Conservation (phyloP, 495 filamentous ascomycete species). For the Penicillium lagena region DNA sequence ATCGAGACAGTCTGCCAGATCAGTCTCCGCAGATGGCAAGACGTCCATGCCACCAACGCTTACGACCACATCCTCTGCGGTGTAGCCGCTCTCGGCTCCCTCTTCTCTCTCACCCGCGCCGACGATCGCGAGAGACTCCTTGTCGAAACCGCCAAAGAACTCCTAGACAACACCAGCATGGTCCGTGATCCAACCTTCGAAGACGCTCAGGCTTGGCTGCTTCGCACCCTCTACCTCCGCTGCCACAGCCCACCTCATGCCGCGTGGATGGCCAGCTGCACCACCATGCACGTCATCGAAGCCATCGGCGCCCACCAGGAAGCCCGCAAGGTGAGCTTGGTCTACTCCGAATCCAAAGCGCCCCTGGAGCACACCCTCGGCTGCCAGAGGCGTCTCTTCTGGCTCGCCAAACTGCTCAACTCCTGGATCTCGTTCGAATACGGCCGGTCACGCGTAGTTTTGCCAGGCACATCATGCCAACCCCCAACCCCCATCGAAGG, state of each 20-base stretch:
- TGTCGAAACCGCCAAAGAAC: conserved; percentile 20
- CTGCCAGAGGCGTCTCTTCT: conserved; percentile 2
- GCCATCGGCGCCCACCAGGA: conserved; percentile 8
- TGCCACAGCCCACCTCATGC: conserved; percentile 31
- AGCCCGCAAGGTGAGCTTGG: background rate
- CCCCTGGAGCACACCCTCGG: background rate
- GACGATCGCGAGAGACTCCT: conserved; percentile 12
- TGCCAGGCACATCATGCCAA: background rate
- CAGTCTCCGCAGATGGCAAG: conserved; percentile 9
- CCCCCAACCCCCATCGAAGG: background rate
- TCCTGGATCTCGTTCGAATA: conserved; percentile 18
- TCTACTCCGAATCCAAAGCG: background rate
- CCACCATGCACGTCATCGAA: conserved; percentile 35
- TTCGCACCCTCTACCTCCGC: conserved; percentile 33
- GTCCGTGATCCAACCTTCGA: conserved; percentile 6
- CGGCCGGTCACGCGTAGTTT: conserved; percentile 6
- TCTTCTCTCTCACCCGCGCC: conserved; percentile 14
- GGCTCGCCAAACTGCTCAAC: conserved; percentile 8
- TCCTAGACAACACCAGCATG: conserved; percentile 21
- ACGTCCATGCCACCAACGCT: background rate
- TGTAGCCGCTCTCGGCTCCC: conserved; percentile 24
- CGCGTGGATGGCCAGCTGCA: conserved; percentile 37
- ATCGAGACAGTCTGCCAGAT: conserved; percentile 2
- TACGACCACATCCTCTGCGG: conserved; percentile 24
- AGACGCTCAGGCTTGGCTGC: conserved; percentile 32